Evolutionary conservation across 495 filamentous ascomycete genomes (phyloP).

Genomic region (Xylaria intraflava): DNA sequence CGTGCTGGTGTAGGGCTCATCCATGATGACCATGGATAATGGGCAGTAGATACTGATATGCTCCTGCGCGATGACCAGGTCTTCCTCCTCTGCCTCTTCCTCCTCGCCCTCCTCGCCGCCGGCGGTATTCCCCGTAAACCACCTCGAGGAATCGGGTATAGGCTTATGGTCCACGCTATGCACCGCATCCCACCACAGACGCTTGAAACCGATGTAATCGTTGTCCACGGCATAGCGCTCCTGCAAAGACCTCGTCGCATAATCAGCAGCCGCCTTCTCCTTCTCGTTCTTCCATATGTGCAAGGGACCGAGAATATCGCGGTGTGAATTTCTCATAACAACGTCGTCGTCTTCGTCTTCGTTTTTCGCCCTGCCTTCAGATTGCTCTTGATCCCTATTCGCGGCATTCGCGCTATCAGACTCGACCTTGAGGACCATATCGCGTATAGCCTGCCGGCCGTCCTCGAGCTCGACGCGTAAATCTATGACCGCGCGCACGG

Average conservation of each 20-base stretch:
- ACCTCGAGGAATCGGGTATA: constrained; percentile 61
- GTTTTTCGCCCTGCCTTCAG: constrained; percentile 8
- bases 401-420: constrained; percentile 40
- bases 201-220: constrained; percentile 71
- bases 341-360: constrained; percentile 24
- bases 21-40: constrained; percentile 66
- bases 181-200: constrained; percentile 67
- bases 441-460: constrained; percentile 30
- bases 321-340: constrained; percentile 11
- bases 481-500: constrained; percentile 41
- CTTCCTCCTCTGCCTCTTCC: constrained; percentile 54
- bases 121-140: constrained; percentile 52
- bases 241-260: constrained; percentile 32
- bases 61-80: constrained; percentile 65
- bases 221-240: constrained; percentile 68
- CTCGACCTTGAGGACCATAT: constrained; percentile 43
- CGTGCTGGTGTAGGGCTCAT: constrained; percentile 64
- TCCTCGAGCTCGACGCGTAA: constrained; percentile 42
- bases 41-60: constrained; percentile 71
- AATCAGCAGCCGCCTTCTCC: constrained; percentile 31
- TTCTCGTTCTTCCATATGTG: constrained; percentile 32
- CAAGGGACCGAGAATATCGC: constrained; percentile 19
- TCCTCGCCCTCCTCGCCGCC: constrained; percentile 12
- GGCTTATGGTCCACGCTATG: constrained; percentile 58
- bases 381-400: constrained; percentile 14